These are phyloP conservation scores for Podospora australis DNA, from an alignment of 495 filamentous ascomycete species.

Conservation along the genomic window DNA sequence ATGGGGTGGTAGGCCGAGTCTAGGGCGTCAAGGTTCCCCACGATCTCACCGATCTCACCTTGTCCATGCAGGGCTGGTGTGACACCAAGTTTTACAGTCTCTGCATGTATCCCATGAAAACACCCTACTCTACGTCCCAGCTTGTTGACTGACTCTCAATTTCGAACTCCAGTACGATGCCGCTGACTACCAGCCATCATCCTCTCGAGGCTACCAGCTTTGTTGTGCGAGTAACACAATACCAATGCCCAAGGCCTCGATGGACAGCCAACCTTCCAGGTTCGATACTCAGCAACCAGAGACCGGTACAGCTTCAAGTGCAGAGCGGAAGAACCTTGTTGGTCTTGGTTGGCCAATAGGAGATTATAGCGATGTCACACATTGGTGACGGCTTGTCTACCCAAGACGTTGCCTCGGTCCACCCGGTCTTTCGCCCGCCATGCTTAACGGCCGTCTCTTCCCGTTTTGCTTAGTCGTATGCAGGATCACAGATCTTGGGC, in stretches of 20 bases:
- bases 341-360: conserved; percentile 17
- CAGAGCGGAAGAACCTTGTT: neutral
- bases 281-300: neutral
- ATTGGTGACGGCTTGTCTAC: conserved; percentile 15
- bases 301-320: neutral
- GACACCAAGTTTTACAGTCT: no score
- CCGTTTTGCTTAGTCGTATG: conserved; percentile 11
- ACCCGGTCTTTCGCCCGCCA: neutral
- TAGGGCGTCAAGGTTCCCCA: conserved; percentile 20
- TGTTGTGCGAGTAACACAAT: no score
- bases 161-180: no score
- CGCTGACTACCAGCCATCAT: no score
- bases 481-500: conserved; percentile 3
- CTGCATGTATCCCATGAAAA: no score
- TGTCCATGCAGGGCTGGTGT: conserved; percentile 1
- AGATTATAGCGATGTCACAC: conserved; percentile 20
- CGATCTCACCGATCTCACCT: conserved; percentile 13
- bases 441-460: neutral
- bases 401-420: conserved; percentile 4
- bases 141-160: no score
- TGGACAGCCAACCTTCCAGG: no score
- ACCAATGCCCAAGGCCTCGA: neutral
- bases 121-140: no score
- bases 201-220: neutral
- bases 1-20: no score